phyloP scores from a whole-genome alignment of 2,329 filamentous ascomycete species.

The Alternaria arbusti region DNA sequence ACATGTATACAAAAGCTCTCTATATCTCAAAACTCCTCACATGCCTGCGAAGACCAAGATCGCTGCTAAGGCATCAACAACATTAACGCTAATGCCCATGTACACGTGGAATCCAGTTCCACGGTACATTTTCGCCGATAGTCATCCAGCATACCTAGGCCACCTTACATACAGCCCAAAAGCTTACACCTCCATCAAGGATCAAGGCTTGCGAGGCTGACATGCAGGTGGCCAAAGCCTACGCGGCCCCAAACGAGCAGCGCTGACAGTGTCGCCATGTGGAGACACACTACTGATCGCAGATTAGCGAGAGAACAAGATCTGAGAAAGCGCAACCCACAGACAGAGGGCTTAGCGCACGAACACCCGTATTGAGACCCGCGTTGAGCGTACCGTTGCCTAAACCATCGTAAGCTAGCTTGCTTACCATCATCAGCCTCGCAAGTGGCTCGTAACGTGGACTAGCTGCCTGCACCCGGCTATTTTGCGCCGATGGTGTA shows the following conservation, averaged over 20 bases:
- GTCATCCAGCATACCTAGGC: not conserved
- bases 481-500: not conserved
- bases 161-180: not conserved
- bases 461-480: not conserved
- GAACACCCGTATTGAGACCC: not conserved
- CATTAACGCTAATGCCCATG: not conserved
- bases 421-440: not conserved
- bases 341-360: not conserved
- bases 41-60: not conserved
- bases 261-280: constrained; percentile 10
- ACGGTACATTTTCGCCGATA: not conserved
- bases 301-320: constrained; percentile 23
- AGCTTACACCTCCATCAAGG: not conserved
- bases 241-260: not conserved
- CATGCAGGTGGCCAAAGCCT: constrained; percentile 3
- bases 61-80: not conserved
- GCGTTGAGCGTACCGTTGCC: not conserved
- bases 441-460: not conserved
- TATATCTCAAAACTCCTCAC: not conserved
- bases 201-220: not conserved
- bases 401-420: not conserved
- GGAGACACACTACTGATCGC: constrained; percentile 8
- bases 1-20: not conserved
- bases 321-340: constrained; percentile 6
- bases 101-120: not conserved